Evolutionary conservation across 306 rosid genomes (phyloP), one percentile per base, ranked within the genome.

Genomic region (Medicago lupulina): DNA sequence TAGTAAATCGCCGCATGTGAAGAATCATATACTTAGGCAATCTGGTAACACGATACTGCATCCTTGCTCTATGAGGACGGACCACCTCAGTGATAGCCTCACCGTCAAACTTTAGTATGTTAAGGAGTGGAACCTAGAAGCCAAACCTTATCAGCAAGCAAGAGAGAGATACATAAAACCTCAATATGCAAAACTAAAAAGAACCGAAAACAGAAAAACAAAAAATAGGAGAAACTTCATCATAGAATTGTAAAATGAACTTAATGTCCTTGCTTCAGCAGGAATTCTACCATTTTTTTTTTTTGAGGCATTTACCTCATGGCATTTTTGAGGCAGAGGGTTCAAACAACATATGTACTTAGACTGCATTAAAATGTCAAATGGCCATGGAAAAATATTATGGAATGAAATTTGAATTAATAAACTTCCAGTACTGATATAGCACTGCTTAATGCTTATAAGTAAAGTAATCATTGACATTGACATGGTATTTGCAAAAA

Each of bases 71-170:
- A 54, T 80, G 91, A 81, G 99, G 99, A 74, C 96, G 96, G 36
- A 95, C 97, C 31, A 95, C 96, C 82, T 95, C 99, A 12, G 97
- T 92, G 64, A 95, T 67, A 39, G 91, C 89, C 86, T 92, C 96
- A 34, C 99, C 97, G 40, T 95, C 97, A 82, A 95, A 95, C 87
- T 95, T 95, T 69, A 95, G 77, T 64, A 95, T 95, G 85, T 95
- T 92, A 81, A 95, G 90, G 70, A 95, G 93, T 19, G 97, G 97
- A 76, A 95, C 99, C 98, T 90, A 74, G 47, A 76, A 60, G 82
- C 36, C 59, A 81, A 71, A 69, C 70, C 67, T 19, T 74, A 43
- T 78, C 66, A 81, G 81, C 73, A 51, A 19, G 36, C 62, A 73
- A 23, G 47, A 21, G 41, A 75, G 15, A 23, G 60, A 71, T 14